These are phyloP conservation scores for Capronia americana DNA, from an alignment of 2,329 filamentous ascomycete species.

Conservation along the genomic window DNA sequence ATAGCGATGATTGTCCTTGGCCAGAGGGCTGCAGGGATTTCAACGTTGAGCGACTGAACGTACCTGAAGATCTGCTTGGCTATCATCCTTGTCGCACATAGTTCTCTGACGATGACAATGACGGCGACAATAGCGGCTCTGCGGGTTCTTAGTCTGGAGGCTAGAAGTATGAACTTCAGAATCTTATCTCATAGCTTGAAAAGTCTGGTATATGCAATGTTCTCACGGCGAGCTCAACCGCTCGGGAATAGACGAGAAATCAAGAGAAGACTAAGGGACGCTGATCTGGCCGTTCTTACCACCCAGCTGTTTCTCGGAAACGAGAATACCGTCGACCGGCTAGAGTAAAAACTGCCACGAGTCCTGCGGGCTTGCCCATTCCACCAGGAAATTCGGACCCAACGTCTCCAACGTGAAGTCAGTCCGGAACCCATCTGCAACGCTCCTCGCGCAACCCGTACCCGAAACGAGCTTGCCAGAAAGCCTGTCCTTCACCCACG, in stretches of 20 bases:
- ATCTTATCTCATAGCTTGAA: not conserved
- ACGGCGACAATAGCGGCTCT: not conserved
- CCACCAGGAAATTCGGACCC: not conserved
- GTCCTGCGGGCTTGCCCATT: not conserved
- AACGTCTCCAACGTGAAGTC: not conserved
- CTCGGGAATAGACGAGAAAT: too few relatives aligned
- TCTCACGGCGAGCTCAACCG: not conserved
- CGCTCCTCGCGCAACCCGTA: not conserved
- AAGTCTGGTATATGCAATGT: not conserved
- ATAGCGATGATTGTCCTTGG: not conserved
- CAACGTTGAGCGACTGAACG: not conserved
- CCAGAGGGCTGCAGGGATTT: not conserved
- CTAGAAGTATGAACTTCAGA: not conserved
- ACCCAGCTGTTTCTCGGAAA: not conserved
- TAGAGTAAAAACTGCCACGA: not conserved
- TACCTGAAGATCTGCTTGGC: not conserved
- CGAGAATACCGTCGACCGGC: not conserved
- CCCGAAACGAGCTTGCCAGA: slow-evolving; percentile 11
- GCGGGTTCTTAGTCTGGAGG: not conserved
- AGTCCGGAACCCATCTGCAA: not conserved
- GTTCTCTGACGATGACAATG: not conserved
- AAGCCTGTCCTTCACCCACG: slow-evolving; percentile 19
- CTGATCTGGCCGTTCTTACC: too few relatives aligned
- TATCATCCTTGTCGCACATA: not conserved
- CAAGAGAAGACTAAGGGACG: too few relatives aligned